These are phyloP conservation scores for Calonectria montana DNA, from an alignment of 2,329 filamentous ascomycete species.

Conservation along the genomic window DNA sequence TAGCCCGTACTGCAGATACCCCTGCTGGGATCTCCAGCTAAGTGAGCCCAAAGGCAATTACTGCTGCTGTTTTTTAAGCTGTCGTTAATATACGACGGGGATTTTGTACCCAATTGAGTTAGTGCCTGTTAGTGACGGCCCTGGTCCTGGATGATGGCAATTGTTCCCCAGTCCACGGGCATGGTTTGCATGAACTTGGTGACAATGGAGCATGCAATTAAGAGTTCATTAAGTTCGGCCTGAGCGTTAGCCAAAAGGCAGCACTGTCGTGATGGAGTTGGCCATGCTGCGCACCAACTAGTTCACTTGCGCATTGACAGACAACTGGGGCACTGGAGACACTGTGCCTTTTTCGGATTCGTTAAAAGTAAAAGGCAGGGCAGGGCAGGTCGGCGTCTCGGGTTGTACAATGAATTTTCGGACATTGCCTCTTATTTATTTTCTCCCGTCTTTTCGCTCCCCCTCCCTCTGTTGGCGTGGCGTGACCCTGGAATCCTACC, in stretches of 20 bases:
- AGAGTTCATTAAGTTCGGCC: neutral
- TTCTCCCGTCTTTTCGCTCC: neutral
- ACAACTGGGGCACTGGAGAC: neutral
- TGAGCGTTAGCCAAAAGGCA: neutral
- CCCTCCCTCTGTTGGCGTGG: neutral
- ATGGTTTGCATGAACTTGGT: neutral
- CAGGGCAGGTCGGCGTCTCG: neutral
- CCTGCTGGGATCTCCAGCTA: neutral
- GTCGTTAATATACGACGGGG: neutral
- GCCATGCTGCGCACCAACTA: neutral
- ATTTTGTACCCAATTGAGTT: neutral
- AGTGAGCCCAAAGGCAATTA: neutral
- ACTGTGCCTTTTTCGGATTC: conserved; percentile 3
- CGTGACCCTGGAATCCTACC: neutral
- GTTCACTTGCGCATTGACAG: neutral
- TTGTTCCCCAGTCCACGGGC: neutral
- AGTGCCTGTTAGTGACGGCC: neutral
- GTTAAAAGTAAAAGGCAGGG: too few relatives aligned
- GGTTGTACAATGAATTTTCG: neutral
- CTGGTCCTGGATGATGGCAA: neutral
- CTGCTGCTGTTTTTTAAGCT: neutral
- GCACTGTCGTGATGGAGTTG: too few relatives aligned
- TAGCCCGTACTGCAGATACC: neutral
- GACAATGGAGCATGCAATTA: neutral
- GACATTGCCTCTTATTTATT: neutral